phyloP scores from a whole-genome alignment of 164 flowering plant genomes.

The Tetracentron sinense region DNA sequence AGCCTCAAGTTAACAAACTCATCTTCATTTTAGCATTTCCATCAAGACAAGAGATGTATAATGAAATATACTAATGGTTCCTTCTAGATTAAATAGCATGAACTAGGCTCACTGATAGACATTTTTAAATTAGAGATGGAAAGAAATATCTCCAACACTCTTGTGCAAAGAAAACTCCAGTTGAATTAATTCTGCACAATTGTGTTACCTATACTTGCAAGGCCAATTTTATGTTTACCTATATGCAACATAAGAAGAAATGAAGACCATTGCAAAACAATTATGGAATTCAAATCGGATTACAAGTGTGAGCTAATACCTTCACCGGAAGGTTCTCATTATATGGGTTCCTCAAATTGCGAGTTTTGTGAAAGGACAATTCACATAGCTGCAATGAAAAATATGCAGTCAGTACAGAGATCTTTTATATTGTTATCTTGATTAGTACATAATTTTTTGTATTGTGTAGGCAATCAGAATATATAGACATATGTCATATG shows the following conservation, averaged over 20 bases:
- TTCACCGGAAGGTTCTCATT: constrained; percentile 95
- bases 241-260: neutral
- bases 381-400: constrained; percentile 75
- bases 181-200: neutral
- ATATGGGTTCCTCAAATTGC: constrained; percentile 87
- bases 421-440: too few relatives aligned
- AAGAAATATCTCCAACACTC: neutral
- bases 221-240: neutral
- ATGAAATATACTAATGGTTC: too few relatives aligned
- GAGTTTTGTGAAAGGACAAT: constrained; percentile 86
- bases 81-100: neutral
- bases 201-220: neutral
- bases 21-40: too few relatives aligned
- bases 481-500: too few relatives aligned
- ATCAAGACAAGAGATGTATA: too few relatives aligned
- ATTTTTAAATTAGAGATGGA: too few relatives aligned
- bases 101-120: neutral
- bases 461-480: too few relatives aligned
- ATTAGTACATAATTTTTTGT: too few relatives aligned
- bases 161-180: neutral
- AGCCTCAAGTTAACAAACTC: neutral
- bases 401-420: neutral
- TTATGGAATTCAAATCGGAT: neutral
- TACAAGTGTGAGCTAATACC: constrained; percentile 36
- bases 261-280: neutral